A percentile compares a stretch with the other conserved stretches of the same genome.
Evolutionary conservation across 345 rosid genomes (phyloP).

Genomic region (Gossypium turneri): DNA sequence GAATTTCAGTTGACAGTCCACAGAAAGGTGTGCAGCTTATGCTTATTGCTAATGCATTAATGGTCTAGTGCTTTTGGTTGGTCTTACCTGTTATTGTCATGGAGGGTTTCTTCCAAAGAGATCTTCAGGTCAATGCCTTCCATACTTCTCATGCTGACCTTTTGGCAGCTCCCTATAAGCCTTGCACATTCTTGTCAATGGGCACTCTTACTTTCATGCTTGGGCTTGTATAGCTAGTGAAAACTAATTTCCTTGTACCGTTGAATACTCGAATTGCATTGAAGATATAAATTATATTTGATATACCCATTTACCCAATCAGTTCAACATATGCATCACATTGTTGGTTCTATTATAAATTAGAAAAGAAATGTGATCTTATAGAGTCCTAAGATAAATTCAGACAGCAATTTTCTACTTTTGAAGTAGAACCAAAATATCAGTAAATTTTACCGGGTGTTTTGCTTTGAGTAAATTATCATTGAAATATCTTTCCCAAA

Average conservation of each 20-base stretch:
- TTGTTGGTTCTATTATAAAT: neutral
- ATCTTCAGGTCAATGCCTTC: neutral
- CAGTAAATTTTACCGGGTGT: neutral
- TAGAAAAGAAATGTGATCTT: neutral
- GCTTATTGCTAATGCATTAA: slow-evolving; percentile 5
- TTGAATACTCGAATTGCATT: neutral
- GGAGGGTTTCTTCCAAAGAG: neutral
- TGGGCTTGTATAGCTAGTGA: neutral
- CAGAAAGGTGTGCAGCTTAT: neutral
- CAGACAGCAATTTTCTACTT: neutral
- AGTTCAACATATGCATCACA: neutral
- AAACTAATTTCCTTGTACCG: neutral
- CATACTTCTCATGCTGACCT: neutral
- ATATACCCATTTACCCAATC: neutral
- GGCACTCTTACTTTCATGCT: neutral
- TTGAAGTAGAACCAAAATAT: neutral
- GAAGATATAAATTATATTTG: neutral
- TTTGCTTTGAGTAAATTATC: neutral
- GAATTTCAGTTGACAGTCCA: neutral
- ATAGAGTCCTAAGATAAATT: neutral
- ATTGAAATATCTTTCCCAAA: neutral
- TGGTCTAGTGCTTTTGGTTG: slow-evolving; percentile 3
- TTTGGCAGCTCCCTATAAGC: neutral
- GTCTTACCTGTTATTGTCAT: neutral
- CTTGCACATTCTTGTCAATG: neutral